Evolutionary conservation across 305 asterid species (phyloP).

Genomic region (Fraxinus latifolia): DNA sequence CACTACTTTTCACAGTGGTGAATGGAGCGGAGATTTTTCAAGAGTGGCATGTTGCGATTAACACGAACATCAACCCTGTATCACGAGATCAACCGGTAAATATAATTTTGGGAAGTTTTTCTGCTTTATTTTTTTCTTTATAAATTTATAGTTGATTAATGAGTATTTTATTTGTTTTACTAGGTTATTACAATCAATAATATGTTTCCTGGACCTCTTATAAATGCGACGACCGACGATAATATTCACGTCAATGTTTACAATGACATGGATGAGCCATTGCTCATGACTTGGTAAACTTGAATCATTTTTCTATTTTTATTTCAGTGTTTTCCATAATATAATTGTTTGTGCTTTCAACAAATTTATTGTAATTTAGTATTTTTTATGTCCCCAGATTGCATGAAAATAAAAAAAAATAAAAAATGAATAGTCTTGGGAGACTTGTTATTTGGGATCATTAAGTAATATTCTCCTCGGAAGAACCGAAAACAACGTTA

Average conservation of each 20-base stretch:
- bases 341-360: not conserved
- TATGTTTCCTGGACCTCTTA: conserved; percentile 69
- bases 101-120: not conserved
- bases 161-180: not conserved
- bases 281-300: conserved; percentile 65
- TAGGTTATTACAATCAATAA: conserved; percentile 70
- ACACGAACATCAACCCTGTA: conserved; percentile 35
- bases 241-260: conserved; percentile 49
- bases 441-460: not conserved
- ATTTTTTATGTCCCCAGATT: not conserved
- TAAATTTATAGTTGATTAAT: not conserved
- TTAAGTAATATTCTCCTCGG: not conserved
- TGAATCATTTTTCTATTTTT: not conserved
- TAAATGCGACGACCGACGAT: conserved; percentile 61
- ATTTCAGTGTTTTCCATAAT: not conserved
- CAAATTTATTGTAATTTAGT: not conserved
- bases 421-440: not conserved
- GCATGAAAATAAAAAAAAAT: not conserved
- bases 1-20: conserved; percentile 16
- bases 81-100: conserved; percentile 50
- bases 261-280: conserved; percentile 56
- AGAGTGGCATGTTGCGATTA: conserved; percentile 53
- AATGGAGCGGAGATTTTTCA: conserved; percentile 38
- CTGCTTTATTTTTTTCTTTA: not conserved
- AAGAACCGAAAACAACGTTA: not conserved